Conservation (phyloP, 1,284 basidiomycete genomes). For the Coniophora puteana region DNA sequence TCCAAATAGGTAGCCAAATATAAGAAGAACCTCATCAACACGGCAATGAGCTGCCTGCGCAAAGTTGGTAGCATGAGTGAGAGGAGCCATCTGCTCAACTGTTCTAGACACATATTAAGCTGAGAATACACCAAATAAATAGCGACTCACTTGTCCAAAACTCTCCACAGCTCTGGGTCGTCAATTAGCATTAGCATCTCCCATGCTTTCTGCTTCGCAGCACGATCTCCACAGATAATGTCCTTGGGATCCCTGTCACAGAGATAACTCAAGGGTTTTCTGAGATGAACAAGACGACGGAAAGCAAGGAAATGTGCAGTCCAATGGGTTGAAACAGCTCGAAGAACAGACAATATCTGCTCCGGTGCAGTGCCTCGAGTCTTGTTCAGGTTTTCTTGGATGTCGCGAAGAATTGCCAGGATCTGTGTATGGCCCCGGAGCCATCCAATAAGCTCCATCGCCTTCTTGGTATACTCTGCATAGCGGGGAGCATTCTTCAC, state of each 20-base stretch:
- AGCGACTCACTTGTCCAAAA: slow-evolving; percentile 5
- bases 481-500: background rate
- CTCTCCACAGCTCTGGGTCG: slow-evolving; percentile 12
- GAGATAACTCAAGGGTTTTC: slow-evolving; percentile 8
- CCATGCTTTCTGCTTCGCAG: background rate
- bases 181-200: slow-evolving; percentile 5
- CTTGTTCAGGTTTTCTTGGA: slow-evolving; percentile 6
- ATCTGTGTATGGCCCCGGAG: slow-evolving; percentile 22
- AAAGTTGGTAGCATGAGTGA: background rate
- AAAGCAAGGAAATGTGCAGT: slow-evolving; percentile 29
- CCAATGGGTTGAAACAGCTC: slow-evolving; percentile 29
- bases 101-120: background rate
- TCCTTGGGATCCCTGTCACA: slow-evolving; percentile 4
- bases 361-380: background rate
- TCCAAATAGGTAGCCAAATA: slow-evolving; percentile 6
- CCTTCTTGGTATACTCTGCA: slow-evolving; percentile 8
- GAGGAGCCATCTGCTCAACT: background rate
- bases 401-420: slow-evolving; percentile 16
- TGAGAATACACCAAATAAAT: background rate
- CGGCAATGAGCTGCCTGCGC: slow-evolving; percentile 1
- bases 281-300: slow-evolving; percentile 20
- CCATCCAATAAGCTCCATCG: slow-evolving; percentile 26
- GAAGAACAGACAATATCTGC: slow-evolving; percentile 8
- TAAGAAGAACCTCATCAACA: background rate
- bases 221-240: background rate